Percentiles rank a stretch among this genome's conserved stretches.
These are phyloP conservation scores for Nemania abortiva DNA, from an alignment of 2,329 filamentous ascomycete genomes.

Conservation along the genomic window DNA sequence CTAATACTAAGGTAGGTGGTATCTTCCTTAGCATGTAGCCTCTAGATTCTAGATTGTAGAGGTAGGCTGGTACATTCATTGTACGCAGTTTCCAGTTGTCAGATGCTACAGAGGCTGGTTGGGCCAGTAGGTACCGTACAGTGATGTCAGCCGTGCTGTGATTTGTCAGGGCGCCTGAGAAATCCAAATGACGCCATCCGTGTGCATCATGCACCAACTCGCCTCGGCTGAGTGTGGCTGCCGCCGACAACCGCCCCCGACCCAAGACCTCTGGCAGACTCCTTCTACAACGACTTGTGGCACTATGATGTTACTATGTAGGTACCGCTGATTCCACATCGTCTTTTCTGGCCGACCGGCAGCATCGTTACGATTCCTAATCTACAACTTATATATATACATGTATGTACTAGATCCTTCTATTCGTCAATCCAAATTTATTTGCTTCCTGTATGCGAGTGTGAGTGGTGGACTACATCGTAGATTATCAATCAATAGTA, in stretches of 20 bases:
- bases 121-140: background rate
- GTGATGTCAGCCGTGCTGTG: slow-evolving; percentile 39
- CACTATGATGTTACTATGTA: background rate
- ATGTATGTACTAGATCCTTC: background rate
- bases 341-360: background rate
- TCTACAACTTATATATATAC: background rate
- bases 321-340: slow-evolving; percentile 26
- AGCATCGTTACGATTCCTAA: slow-evolving; percentile 11
- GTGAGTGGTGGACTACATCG: background rate
- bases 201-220: slow-evolving; percentile 35
- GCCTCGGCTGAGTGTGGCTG: slow-evolving; percentile 30
- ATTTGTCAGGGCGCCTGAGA: slow-evolving; percentile 39
- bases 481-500: background rate
- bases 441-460: background rate
- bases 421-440: background rate
- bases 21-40: background rate
- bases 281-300: slow-evolving; percentile 12
- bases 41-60: background rate
- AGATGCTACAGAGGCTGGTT: background rate
- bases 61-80: too few relatives aligned
- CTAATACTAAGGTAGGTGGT: background rate
- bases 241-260: slow-evolving; percentile 37
- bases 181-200: slow-evolving; percentile 38
- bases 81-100: background rate
- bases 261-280: background rate